Evolutionary conservation across 257 asterid genomes (phyloP), one percentile per base, ranked within the genome.

Genomic region (Thymus mandschuricus): DNA sequence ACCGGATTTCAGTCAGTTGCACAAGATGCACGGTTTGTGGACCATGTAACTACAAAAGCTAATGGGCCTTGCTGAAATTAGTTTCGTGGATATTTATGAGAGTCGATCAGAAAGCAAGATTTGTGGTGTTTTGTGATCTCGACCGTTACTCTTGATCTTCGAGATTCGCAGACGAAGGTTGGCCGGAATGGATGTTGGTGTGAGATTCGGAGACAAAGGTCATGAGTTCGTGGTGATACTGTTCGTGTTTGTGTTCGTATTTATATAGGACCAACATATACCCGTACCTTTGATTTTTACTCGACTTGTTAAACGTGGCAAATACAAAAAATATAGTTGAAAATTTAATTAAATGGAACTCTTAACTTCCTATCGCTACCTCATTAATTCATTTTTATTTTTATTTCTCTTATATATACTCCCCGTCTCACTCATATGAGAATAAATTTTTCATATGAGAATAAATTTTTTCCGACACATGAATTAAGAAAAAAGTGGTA

Each of bases 1-100:
- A 50, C 66, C 92, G 0, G 83, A 79, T 68, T 87, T 93, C 85
- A 69, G 84, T 61, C 87, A 89, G 81, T 74, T 91, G 88, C 89
- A 81, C 70, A 69, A 66, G 45, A 93, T 93, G 91, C 86, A 91
- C 70, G 67, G 55, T 68, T 71, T 91, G 85, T 93, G 97, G 98
- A 79, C 74, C 21, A 38, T 72, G n/a, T 69, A 55, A 60, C 51
- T 13, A 28, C 44, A 38, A 34, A 11, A 41, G 51, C 41, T 66
- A 51, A 51, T 15, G 28, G 28, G 15, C 9, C 55, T 35, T 10
- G 58, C 21, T 13, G 38, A n/a, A 52, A 40, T 15, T 49, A 46
- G 60, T 60, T 3, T 7, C 1, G 4, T 60, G 8, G 51, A 67
- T 28, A 33, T 33, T 34, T 46, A 13, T 27, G 33, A 8, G 57